Base-by-base conservation (phyloP, 148 eudicot genomes). In the Polygonum aviculare region DNA sequence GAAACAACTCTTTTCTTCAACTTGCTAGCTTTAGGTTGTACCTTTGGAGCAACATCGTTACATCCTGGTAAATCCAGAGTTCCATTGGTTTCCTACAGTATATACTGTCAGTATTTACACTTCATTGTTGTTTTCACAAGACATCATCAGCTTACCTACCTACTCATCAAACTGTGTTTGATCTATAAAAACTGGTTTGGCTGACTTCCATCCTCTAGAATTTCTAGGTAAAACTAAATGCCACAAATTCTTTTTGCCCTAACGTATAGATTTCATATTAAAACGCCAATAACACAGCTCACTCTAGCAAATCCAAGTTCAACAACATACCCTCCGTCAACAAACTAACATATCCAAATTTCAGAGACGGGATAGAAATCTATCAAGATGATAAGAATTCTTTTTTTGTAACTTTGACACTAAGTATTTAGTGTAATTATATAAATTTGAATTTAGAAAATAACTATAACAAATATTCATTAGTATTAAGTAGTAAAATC, bases 1-100 rank as follows among this genome's bases (percentile, higher is more conserved):
- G 82, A 92, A 59, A 89, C 45, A 77, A 94, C 78, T 81, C 98
- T 89, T 78, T 87, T 87, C 84, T 84, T 85, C 86, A 94, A 81
- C 80, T 90, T 90, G 78, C 85, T 86, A 57, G 87, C 80, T 83
- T 87, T 90, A 52, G 79, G 79, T 51, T 82, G 81, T n/a, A 16
- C 76, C 52, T 88, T 88, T 49, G 79, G 40, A 73, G 73, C 81
- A 75, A 83, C 57, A 76, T 79, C 80, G 72, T 81, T 88, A 77
- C 85, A 83, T 70, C 41, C 49, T 48, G 79, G 72, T 74, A 82
- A 31, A 76, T 81, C 73, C 62, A 55, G 15, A 65, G 76, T 80
- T 76, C 75, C 75, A 75, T 76, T 80, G 59, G 79, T 87, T 85
- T 87, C 90, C 97, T 88, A 83, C 76, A 84, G 79, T 79, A 86